These are phyloP conservation scores for Alternaria infectoria DNA, from an alignment of 2,329 filamentous ascomycete species.

Conservation along the genomic window DNA sequence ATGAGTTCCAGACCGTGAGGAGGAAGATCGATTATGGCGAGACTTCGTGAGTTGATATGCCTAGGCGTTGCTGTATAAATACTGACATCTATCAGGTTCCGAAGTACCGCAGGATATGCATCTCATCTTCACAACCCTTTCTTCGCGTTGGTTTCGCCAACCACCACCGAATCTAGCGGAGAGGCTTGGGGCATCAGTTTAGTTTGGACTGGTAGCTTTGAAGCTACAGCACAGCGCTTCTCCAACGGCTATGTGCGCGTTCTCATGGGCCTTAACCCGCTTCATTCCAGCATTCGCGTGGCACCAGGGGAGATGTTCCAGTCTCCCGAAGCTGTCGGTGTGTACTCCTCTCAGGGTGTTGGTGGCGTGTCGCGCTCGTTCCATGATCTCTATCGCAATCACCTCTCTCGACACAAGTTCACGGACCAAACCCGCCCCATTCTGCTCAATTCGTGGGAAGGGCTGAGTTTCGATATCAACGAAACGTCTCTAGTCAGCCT, in stretches of 20 bases:
- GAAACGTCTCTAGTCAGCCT: slow-evolving; percentile 62
- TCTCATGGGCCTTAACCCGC: slow-evolving; percentile 65
- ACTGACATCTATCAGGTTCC: slow-evolving; percentile 57
- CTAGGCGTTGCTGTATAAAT: not conserved
- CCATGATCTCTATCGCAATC: slow-evolving; percentile 66
- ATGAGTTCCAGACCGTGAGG: slow-evolving; percentile 63
- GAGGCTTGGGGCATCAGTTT: slow-evolving; percentile 70
- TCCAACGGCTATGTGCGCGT: slow-evolving; percentile 68
- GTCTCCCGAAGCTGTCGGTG: slow-evolving; percentile 67
- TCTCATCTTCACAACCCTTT: slow-evolving; percentile 71
- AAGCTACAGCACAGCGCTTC: slow-evolving; percentile 66
- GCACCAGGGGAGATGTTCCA: slow-evolving; percentile 63
- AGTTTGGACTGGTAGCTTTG: slow-evolving; percentile 69
- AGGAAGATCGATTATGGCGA: slow-evolving; percentile 63
- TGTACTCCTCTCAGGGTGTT: slow-evolving; percentile 65
- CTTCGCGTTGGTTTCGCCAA: slow-evolving; percentile 62
- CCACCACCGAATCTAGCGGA: slow-evolving; percentile 65
- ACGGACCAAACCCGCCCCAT: slow-evolving; percentile 60
- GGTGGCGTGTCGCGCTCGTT: slow-evolving; percentile 68
- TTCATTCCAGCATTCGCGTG: slow-evolving; percentile 66
- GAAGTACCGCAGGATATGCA: slow-evolving; percentile 66
- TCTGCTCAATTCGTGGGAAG: slow-evolving; percentile 72
- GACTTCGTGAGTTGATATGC: slow-evolving; percentile 28
- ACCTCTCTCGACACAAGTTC: slow-evolving; percentile 65
- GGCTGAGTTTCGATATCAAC: slow-evolving; percentile 65